These are phyloP conservation scores for Pisolithus thermaeus DNA, from an alignment of 1,284 basidiomycete genomes.

Conservation along the genomic window DNA sequence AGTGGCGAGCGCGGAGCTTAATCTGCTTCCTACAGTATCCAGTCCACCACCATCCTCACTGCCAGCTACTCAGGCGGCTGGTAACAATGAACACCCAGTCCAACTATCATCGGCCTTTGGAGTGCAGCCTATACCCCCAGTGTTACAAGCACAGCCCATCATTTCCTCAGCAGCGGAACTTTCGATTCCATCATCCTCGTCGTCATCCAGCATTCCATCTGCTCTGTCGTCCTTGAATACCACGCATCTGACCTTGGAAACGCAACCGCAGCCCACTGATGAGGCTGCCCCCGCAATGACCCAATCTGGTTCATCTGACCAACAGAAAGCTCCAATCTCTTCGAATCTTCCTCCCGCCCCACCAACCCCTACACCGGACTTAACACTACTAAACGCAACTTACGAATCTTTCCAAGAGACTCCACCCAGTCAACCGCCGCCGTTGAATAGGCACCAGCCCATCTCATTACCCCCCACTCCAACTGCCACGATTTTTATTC, in stretches of 20 bases:
- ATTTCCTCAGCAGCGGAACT: slow-evolving; percentile 1
- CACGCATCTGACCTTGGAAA: too few relatives aligned
- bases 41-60: not conserved
- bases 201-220: too few relatives aligned
- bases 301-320: not conserved
- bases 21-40: slow-evolving; percentile 1
- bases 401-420: slow-evolving; percentile 9
- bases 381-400: slow-evolving; percentile 4
- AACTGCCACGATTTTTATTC: slow-evolving; percentile 18
- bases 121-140: slow-evolving; percentile 14
- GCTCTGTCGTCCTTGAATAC: too few relatives aligned
- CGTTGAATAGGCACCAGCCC: slow-evolving; percentile 22
- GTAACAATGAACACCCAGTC: not conserved
- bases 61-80: slow-evolving; percentile 3
- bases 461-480: slow-evolving; percentile 29
- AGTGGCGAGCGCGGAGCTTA: not conserved
- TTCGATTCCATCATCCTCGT: not conserved
- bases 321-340: not conserved
- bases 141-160: slow-evolving; percentile 18
- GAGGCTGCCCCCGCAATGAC: too few relatives aligned
- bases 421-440: slow-evolving; percentile 18
- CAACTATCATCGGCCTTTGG: slow-evolving; percentile 3
- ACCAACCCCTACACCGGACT: slow-evolving; percentile 2
- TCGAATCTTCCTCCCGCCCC: slow-evolving; percentile 14
- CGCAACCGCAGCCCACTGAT: too few relatives aligned